Evolutionary conservation across 352 stramenopile species (phyloP).

Genomic region (Elongisporangium senticosum): DNA sequence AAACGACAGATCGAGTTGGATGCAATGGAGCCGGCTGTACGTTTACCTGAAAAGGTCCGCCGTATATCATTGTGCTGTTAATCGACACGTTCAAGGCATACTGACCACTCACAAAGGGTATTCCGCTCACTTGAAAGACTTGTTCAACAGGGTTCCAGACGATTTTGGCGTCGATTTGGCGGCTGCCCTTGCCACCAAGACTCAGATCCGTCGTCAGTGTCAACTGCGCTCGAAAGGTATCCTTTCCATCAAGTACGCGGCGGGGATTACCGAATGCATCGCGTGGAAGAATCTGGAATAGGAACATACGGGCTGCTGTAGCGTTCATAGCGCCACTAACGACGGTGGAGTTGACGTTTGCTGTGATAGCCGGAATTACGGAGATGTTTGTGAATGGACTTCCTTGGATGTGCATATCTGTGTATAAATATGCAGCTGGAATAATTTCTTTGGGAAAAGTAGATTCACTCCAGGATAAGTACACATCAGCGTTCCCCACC

Average conservation of each 20-base stretch:
- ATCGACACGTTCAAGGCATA: conserved; percentile 48
- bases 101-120: conserved; percentile 37
- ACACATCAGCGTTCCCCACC: conserved; percentile 27
- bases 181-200: conserved; percentile 38
- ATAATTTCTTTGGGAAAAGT: conserved; percentile 35
- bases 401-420: conserved; percentile 35
- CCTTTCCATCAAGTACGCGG: conserved; percentile 10
- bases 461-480: conserved; percentile 38
- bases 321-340: conserved; percentile 21
- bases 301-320: conserved; percentile 24
- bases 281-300: conserved; percentile 33
- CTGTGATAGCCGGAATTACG: conserved; percentile 24
- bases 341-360: conserved; percentile 17
- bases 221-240: conserved; percentile 32
- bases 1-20: conserved; percentile 33
- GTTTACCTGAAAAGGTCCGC: conserved; percentile 34
- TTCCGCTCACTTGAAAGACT: conserved; percentile 20
- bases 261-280: conserved; percentile 44
- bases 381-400: conserved; percentile 46
- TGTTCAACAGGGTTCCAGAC: conserved; percentile 15
- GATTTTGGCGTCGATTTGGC: conserved; percentile 25
- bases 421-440: conserved; percentile 34
- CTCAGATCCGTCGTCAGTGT: conserved; percentile 38
- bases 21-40: conserved; percentile 40
- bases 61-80: conserved; percentile 27